Conservation (phyloP, 805 yeast species). For the Metschnikowia santaceciliae region DNA sequence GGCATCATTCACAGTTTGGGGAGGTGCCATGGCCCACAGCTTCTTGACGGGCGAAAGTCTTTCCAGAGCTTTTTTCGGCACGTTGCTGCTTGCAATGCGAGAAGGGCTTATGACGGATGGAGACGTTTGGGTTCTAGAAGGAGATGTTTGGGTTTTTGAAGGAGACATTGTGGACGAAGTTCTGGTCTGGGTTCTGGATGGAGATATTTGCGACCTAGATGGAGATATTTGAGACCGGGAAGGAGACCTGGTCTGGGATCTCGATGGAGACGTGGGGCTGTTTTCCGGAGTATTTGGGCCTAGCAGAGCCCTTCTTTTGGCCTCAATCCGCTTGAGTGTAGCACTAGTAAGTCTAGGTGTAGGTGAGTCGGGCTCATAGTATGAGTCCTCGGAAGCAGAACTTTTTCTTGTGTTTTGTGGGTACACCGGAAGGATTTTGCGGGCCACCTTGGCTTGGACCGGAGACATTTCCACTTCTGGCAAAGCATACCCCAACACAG, state of each 20-base stretch:
- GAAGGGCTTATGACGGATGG: not conserved
- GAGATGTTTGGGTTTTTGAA: not conserved
- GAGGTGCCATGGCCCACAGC: not conserved
- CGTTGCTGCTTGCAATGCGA: not conserved
- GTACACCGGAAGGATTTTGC: not conserved
- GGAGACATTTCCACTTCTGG: not conserved
- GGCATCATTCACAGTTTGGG: constrained; percentile 6
- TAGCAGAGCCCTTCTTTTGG: constrained; percentile 16
- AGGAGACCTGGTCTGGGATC: constrained; percentile 8
- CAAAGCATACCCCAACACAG: not conserved
- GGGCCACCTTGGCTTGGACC: not conserved
- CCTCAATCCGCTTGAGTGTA: constrained; percentile 33
- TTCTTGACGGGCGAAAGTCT: not conserved
- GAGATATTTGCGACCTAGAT: not conserved
- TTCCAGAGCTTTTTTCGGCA: not conserved
- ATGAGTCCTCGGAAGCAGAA: not conserved
- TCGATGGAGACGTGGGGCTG: not conserved
- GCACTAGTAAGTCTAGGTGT: constrained; percentile 29
- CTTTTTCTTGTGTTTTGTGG: not conserved
- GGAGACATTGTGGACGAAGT: not conserved
- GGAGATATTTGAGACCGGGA: constrained; percentile 1
- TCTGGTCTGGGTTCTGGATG: not conserved
- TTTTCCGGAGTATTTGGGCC: not conserved
- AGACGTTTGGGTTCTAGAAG: not conserved
- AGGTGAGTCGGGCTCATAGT: constrained; percentile 11